Evolutionary conservation across 2,329 filamentous ascomycete species (phyloP).

Genomic region (Teratosphaeria nubilosa): DNA sequence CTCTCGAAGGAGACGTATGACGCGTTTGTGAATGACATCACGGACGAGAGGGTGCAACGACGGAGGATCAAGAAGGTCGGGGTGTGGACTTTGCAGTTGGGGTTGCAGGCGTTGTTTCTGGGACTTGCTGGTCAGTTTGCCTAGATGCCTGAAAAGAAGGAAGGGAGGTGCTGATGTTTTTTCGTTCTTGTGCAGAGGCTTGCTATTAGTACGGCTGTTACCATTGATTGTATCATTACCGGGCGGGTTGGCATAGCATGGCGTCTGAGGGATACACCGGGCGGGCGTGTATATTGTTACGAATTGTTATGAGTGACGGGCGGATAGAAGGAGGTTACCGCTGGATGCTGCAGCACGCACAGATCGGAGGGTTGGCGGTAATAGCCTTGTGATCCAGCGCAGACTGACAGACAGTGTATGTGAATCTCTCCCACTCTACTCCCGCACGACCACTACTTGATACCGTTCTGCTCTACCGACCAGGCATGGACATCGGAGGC

Average conservation of each 20-base stretch:
- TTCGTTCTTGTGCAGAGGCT: background rate
- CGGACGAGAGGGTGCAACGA: slow-evolving; percentile 77
- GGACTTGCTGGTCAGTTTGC: slow-evolving; percentile 78
- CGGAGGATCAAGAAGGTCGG: slow-evolving; percentile 90
- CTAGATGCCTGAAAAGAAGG: slow-evolving; percentile 19
- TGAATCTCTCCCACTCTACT: background rate
- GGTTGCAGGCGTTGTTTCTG: slow-evolving; percentile 87
- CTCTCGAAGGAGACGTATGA: slow-evolving; percentile 87
- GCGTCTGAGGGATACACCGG: background rate
- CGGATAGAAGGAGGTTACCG: background rate
- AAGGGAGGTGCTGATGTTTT: background rate
- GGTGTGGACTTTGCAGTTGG: slow-evolving; percentile 87
- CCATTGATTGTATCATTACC: background rate
- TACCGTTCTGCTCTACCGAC: too few relatives aligned
- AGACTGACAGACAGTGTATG: background rate
- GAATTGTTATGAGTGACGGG: background rate
- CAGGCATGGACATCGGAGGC: too few relatives aligned
- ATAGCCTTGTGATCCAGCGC: background rate
- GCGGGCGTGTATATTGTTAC: background rate
- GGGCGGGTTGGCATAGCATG: background rate
- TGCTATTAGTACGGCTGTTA: background rate
- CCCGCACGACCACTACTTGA: too few relatives aligned
- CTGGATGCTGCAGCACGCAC: background rate
- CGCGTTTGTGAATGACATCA: slow-evolving; percentile 84
- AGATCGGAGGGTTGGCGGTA: background rate